Percentiles rank a stretch among this genome's conserved stretches.
phyloP scores from a whole-genome alignment of 2,329 filamentous ascomycete genomes.

The Cladophialophora carrionii region DNA sequence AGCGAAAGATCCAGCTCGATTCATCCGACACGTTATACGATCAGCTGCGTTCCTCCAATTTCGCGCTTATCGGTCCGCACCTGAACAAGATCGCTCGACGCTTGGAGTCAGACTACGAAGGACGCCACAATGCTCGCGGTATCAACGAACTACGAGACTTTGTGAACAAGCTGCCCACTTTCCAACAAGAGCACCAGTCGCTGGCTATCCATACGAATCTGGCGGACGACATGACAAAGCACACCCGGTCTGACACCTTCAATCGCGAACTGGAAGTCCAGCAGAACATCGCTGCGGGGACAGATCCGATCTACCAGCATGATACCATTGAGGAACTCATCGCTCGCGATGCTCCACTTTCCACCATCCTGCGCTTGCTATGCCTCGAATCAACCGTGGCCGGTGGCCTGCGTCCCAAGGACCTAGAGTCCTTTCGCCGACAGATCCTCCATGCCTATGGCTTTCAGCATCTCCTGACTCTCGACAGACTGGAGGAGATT shows the following conservation, averaged over 20 bases:
- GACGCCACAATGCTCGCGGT: conserved; percentile 80
- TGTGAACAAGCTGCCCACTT: conserved; percentile 87
- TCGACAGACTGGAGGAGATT: conserved; percentile 85
- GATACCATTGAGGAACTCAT: conserved; percentile 95
- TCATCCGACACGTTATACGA: conserved; percentile 86
- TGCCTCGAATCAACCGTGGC: conserved; percentile 91
- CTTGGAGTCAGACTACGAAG: conserved; percentile 84
- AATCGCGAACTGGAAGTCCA: conserved; percentile 87
- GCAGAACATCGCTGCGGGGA: conserved; percentile 88
- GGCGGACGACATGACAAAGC: conserved; percentile 92
- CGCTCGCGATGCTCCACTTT: conserved; percentile 76
- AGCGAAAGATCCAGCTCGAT: conserved; percentile 86
- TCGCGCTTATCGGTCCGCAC: conserved; percentile 85
- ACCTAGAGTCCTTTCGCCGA: conserved; percentile 86
- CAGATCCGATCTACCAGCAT: conserved; percentile 85
- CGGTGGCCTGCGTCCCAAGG: conserved; percentile 83
- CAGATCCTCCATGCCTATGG: conserved; percentile 91
- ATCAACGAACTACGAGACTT: conserved; percentile 92
- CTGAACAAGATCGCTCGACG: conserved; percentile 89
- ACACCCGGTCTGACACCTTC: conserved; percentile 87
- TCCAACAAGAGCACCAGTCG: conserved; percentile 90
- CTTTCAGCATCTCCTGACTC: conserved; percentile 88
- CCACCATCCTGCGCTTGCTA: conserved; percentile 79
- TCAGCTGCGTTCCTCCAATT: conserved; percentile 88
- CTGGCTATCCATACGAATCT: conserved; percentile 89